Evolutionary conservation across 176 grass and related monocot genomes (phyloP).

Genomic region (Triticum monococcum): DNA sequence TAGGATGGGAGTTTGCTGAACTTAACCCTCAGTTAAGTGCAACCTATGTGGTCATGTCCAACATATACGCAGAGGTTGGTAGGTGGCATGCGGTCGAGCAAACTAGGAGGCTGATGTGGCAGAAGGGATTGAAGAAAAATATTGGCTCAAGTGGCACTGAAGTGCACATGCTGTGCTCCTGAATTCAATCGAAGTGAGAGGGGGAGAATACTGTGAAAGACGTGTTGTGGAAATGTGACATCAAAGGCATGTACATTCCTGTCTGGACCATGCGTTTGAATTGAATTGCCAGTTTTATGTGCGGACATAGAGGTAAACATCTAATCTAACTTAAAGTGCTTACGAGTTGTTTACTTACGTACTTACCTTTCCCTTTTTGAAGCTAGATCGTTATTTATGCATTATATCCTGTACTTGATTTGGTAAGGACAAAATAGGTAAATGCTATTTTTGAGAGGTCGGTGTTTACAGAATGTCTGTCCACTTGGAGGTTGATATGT

Average conservation of each 20-base stretch:
- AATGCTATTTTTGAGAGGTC: not conserved
- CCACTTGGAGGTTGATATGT: not conserved
- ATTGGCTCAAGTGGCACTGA: slow-evolving; percentile 41
- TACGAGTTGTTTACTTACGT: not conserved
- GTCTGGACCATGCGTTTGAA: slow-evolving; percentile 1
- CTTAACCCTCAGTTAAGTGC: slow-evolving; percentile 44
- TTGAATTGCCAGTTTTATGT: not conserved
- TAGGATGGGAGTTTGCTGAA: slow-evolving; percentile 33
- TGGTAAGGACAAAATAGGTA: not conserved
- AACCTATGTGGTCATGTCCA: slow-evolving; percentile 46
- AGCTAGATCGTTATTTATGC: not conserved
- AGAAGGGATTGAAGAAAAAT: slow-evolving; percentile 44
- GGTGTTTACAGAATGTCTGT: not conserved
- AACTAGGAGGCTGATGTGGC: slow-evolving; percentile 33
- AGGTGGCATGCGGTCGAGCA: slow-evolving; percentile 36
- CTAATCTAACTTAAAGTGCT: not conserved
- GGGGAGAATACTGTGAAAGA: not conserved
- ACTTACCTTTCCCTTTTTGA: not conserved
- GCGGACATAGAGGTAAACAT: not conserved
- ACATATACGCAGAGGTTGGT: slow-evolving; percentile 32
- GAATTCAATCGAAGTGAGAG: not conserved
- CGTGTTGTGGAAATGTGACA: not conserved
- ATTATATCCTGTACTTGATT: not conserved
- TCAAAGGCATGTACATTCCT: not conserved
- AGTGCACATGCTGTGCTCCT: slow-evolving; percentile 19